These are phyloP conservation scores for Azolla pinnata DNA, from an alignment of 75 land plant species.

Conservation along the genomic window DNA sequence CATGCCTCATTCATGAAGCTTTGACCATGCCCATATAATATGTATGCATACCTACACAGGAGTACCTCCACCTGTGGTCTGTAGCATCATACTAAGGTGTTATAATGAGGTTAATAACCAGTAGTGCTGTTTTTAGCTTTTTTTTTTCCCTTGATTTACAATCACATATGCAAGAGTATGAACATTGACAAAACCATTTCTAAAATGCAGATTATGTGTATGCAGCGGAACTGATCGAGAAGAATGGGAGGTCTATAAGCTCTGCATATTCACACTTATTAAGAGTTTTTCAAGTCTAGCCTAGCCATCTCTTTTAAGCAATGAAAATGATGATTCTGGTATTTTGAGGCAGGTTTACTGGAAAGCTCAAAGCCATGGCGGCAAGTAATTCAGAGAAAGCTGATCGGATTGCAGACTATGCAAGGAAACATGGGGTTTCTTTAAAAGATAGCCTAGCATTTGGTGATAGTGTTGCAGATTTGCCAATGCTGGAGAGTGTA, in stretches of 20 bases:
- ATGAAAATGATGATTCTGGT: too few species aligned
- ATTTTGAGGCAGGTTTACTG: constrained; percentile 17
- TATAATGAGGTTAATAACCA: neutral
- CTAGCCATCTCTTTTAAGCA: too few species aligned
- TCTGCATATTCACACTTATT: constrained; percentile 2
- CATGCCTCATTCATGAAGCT: too few species aligned
- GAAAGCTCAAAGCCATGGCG: constrained; percentile 25
- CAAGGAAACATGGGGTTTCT: constrained; percentile 15
- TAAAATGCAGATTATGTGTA: constrained; percentile 21
- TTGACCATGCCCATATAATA: too few species aligned
- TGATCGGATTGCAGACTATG: constrained; percentile 15
- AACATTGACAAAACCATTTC: neutral
- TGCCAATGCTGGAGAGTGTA: constrained; percentile 26
- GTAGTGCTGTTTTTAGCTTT: neutral
- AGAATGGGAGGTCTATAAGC: constrained; percentile 16
- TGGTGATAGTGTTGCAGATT: constrained; percentile 28
- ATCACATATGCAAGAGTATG: neutral
- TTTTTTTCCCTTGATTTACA: neutral
- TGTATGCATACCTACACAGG: too few species aligned
- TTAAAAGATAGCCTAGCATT: constrained; percentile 18
- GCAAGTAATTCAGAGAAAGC: constrained; percentile 23
- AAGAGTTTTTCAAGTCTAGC: too few species aligned
- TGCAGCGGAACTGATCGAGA: constrained; percentile 24
- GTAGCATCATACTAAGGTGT: too few species aligned
- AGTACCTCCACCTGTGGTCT: too few species aligned